Evolutionary conservation across 2,329 filamentous ascomycete species (phyloP), one percentile per base, ranked within the genome.

Genomic region (Chalara sp.): DNA sequence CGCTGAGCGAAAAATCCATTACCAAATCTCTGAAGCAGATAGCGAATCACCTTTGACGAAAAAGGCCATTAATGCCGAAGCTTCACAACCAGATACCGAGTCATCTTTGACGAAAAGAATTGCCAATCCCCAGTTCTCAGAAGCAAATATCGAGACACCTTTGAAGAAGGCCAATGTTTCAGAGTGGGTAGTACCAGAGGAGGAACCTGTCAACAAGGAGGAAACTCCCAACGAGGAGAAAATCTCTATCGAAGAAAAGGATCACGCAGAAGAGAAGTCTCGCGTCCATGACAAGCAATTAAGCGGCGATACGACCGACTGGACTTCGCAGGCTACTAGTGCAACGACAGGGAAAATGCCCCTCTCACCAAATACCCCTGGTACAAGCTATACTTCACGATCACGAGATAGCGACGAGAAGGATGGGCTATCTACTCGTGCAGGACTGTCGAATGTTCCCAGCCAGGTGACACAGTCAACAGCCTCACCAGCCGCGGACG

Each of bases 311-410:
- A 79, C 78, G 3, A 84, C 81, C 0, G 80, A 84, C 50, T 78
- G 76, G 78, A 76, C 77, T 3, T 81, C 78, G 4, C 80, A 83
- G 57, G 78, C 76, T 5, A 84, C 80, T 11, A 83, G 79, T 58
- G 80, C 79, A 6, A 81, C 80, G 1, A 83, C 80, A 1, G 76
- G 79, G 46, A 83, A 81, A 66, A 76, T 82, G 75, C 79, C 81
- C 4, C 67, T 83, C 35, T 84, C 81, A 29, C 81, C 81, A 2
- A 84, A 80, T 62, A 84, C 81, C 3, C 75, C 81, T 61, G 81
- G 80, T 39, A 84, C 81, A 13, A 84, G 81, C 64, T 80, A 84
- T 55, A 75, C 81, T 57, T 84, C 80, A 65, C 73, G 74, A n/a
- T 84, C 80, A 65, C 73, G 74, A n/a, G 56, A 53, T 7, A 50